Percentiles rank a stretch among this genome's conserved stretches.
phyloP scores from a whole-genome alignment of 768 basidiomycete genomes.

The Tulasnella sp. region DNA sequence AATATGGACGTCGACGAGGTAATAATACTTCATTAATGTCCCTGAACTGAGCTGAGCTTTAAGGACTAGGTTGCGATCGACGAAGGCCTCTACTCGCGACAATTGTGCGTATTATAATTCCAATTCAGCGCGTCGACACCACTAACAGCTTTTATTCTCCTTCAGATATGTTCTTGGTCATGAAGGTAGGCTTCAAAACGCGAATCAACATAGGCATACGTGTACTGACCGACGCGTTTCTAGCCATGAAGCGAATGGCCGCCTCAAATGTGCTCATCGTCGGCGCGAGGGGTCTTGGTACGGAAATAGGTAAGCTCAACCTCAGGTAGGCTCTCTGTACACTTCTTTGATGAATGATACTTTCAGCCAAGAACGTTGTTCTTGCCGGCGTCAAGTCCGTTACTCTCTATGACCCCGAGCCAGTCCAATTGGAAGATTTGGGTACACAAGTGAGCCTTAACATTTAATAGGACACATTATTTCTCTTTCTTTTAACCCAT shows the following conservation, averaged over 20 bases:
- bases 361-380: conserved; percentile 81
- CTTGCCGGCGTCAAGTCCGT: conserved; percentile 97
- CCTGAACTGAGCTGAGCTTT: background rate
- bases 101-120: conserved; percentile 51
- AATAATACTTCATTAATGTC: background rate
- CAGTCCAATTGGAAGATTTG: conserved; percentile 76
- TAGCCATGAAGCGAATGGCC: conserved; percentile 99
- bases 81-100: conserved; percentile 87
- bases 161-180: conserved; percentile 88
- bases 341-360: background rate
- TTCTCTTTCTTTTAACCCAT: background rate
- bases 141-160: conserved; percentile 18
- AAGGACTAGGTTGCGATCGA: conserved; percentile 40
- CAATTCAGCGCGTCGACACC: background rate
- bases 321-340: too few relatives aligned
- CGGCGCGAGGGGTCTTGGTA: conserved; percentile 83
- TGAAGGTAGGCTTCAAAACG: conserved; percentile 51
- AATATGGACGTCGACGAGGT: conserved; percentile 19
- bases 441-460: conserved; percentile 70
- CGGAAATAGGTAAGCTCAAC: conserved; percentile 71
- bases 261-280: conserved; percentile 88
- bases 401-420: conserved; percentile 88
- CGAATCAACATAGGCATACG: background rate
- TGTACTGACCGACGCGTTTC: conserved; percentile 17
- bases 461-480: background rate